phyloP scores from a whole-genome alignment of 805 yeast species.

The Kluyveromyces wickerhamii region DNA sequence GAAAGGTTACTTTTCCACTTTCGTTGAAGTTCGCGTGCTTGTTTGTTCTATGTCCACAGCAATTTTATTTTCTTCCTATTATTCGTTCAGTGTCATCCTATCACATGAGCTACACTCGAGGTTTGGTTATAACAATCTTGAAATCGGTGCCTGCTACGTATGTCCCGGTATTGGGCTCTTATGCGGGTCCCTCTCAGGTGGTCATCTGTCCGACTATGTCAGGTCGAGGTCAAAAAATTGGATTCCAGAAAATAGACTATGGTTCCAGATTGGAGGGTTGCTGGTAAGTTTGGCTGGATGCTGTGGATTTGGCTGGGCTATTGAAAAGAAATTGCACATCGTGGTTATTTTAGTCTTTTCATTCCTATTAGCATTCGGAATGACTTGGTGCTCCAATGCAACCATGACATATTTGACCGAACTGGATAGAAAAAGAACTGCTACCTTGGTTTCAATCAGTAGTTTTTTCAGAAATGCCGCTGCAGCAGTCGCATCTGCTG shows the following conservation, averaged over 20 bases:
- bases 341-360: constrained; percentile 36
- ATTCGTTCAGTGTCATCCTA: constrained; percentile 45
- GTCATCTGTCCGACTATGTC: constrained; percentile 38
- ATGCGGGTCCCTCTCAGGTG: constrained; percentile 42
- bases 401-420: constrained; percentile 49
- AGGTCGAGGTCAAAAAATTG: constrained; percentile 25
- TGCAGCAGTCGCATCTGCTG: constrained; percentile 45
- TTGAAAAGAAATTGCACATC: constrained; percentile 33
- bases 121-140: constrained; percentile 32
- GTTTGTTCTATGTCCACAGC: constrained; percentile 42
- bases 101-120: constrained; percentile 32
- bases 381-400: constrained; percentile 48
- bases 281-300: constrained; percentile 37
- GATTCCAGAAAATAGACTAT: constrained; percentile 41
- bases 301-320: constrained; percentile 47
- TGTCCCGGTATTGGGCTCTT: constrained; percentile 47
- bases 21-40: constrained; percentile 37
- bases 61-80: constrained; percentile 45
- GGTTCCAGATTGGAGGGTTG: constrained; percentile 39
- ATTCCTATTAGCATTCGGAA: constrained; percentile 43
- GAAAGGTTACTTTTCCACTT: constrained; percentile 30
- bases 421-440: constrained; percentile 41
- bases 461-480: constrained; percentile 45
- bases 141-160: constrained; percentile 39
- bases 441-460: constrained; percentile 46